Evolutionary conservation across 2,329 filamentous ascomycete species (phyloP), one percentile per base, ranked within the genome.

Genomic region (Claviceps humidiphila): DNA sequence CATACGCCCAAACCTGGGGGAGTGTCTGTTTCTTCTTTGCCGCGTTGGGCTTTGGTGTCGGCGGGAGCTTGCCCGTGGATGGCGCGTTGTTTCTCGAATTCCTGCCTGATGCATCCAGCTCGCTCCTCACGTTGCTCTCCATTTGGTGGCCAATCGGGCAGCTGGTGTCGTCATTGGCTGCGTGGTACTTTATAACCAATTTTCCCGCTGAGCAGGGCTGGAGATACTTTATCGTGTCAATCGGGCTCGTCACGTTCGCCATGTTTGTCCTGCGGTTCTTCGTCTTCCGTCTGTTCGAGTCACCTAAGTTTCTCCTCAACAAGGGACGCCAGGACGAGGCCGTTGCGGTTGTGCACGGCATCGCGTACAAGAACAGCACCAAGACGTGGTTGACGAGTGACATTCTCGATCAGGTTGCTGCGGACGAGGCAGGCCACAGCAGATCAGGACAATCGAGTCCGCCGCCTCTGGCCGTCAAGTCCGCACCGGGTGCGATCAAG

Each of bases 91-190:
- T 94, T 64, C 74, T 94, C 40, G 89, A 95, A 62, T 91, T 91
- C 58, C 70, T 94, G 1, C 89, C 89, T 0, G 82, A 84, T 53
- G 78, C 82, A 0, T 84, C 81, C n/a, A 82, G 81, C 56, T 80
- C 81, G 37, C 75, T 93, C 14, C 71, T 93, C 34, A 93, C 87
- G 0, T 73, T 91, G 47, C 73, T 94, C n/a, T 89, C 85, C 6
- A 78, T 89, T 7, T 93, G 87, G 84, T 95, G 89, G 87, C 86
- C 88, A 0, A 69, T 94, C 17, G 89, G 88, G 5, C 87, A 93
- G 62, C 74, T 94, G 7, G 76, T 84, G 52, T 81, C 85, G 1
- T 84, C 82, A 2, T 67, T 86, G 5, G 73, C 87, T 47, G 87
- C 84, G 6, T 91, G 86, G 87, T 84, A 75, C 46, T 87, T 84